Evolutionary conservation across 257 asterid genomes (phyloP).

Genomic region (Anisodus tanguticus): DNA sequence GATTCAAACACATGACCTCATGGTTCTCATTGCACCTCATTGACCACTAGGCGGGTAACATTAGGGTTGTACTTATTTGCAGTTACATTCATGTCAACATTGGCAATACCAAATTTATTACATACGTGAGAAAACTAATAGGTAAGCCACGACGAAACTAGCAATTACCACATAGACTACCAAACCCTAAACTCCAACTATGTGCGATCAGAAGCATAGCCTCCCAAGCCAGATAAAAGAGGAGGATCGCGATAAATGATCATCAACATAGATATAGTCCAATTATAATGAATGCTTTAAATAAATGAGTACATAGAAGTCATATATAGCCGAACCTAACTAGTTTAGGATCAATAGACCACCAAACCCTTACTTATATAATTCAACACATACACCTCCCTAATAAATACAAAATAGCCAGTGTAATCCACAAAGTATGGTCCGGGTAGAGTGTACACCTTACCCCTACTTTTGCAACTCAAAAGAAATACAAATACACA

Average conservation of each 20-base stretch:
- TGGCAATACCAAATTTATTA: neutral
- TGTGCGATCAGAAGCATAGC: neutral
- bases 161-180: neutral
- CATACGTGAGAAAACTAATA: neutral
- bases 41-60: neutral
- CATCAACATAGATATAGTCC: neutral
- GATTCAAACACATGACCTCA: neutral
- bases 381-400: constrained; percentile 17
- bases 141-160: neutral
- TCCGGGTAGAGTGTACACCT: no score
- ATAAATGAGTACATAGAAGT: neutral
- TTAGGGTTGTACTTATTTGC: neutral
- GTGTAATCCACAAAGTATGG: no score
- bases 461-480: no score
- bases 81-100: neutral
- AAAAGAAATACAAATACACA: neutral
- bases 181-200: neutral
- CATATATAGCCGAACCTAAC: constrained; percentile 3
- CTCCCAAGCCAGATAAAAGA: neutral
- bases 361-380: neutral
- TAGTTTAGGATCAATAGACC: neutral
- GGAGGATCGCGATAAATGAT: neutral
- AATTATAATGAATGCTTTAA: neutral
- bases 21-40: neutral
- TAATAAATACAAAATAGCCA: neutral